Evolutionary conservation across 1,284 basidiomycete species (phyloP), one percentile per base, ranked within the genome.

Genomic region (Trichosporon sp.): DNA sequence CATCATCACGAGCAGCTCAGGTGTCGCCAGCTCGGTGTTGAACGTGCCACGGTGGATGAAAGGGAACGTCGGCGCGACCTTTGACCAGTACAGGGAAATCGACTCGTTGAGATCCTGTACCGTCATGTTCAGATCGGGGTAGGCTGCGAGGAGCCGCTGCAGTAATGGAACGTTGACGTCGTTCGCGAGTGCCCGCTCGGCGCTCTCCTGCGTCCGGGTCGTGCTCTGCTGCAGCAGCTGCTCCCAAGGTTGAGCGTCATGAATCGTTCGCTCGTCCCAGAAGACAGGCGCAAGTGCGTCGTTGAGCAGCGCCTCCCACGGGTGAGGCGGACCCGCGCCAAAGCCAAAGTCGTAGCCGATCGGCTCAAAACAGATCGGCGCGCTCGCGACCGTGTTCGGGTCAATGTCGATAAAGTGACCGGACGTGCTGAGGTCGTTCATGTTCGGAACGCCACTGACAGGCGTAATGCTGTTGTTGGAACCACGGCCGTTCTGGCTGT

Each of bases 1-100:
- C 73, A 78, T 75, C 69, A 78, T 73, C 56, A 72, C 40, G 59
- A 77, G 59, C 7, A 78, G 65, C 40, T 76, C 70, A 16, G 63
- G 9, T 2, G 75, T 65, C n/a, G 73, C 70, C 2, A 67, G 56
- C 36, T 72, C 61, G 21, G 70, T 25, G 60, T 74, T 72, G 58
- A 78, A 75, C 13, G 75, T 78, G 0, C 72, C 72, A 1, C 69
- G 71, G 66, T 78, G 76, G 44, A 78, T 74, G 60, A 77, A 76
- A 3, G 76, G 76, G 57, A 71, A 76, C 14, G 68, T 71, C 2
- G 74, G 73, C 6, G 76, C 71, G 23, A 74, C 69, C 19, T 69
- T 59, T 1, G 62, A 64, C 75, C 75, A 78, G 62, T 75, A 77
- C 6, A 58, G 27, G 5, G 58, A 33, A 10, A 76, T 59, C 4